Evolutionary conservation across 305 asterid species (phyloP).

Genomic region (Solanum aculeatissimum): DNA sequence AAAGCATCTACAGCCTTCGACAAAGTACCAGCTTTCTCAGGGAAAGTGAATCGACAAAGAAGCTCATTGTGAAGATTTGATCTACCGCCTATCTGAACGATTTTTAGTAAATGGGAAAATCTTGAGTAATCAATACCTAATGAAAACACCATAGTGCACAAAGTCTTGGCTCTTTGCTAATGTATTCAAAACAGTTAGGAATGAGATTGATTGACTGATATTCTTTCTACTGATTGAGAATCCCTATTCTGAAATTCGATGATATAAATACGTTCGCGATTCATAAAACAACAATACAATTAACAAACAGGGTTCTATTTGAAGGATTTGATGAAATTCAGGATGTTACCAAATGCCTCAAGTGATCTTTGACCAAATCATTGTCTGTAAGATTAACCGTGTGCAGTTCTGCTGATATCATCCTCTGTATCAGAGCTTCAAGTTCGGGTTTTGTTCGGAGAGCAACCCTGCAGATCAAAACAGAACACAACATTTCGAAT

Average conservation of each 20-base stretch:
- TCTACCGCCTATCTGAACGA: slow-evolving; percentile 68
- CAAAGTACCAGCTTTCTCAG: slow-evolving; percentile 81
- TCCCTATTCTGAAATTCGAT: background rate
- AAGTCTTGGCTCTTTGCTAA: background rate
- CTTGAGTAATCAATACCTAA: background rate
- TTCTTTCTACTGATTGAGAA: background rate
- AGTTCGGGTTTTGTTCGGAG: slow-evolving; percentile 59
- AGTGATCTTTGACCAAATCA: slow-evolving; percentile 87
- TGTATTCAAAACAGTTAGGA: background rate
- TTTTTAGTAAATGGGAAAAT: background rate
- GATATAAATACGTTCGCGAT: background rate
- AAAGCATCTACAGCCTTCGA: slow-evolving; percentile 62
- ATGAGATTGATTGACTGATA: background rate
- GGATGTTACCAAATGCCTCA: slow-evolving; percentile 68
- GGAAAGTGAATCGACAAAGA: slow-evolving; percentile 77
- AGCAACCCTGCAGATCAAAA: slow-evolving; percentile 51
- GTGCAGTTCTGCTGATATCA: slow-evolving; percentile 45
- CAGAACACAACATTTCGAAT: background rate
- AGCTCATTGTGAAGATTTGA: slow-evolving; percentile 63
- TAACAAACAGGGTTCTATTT: background rate
- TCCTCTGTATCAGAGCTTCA: slow-evolving; percentile 49
- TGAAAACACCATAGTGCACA: background rate
- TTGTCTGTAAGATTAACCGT: slow-evolving; percentile 68
- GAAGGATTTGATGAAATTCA: background rate
- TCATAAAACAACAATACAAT: background rate